Evolutionary conservation across 1,284 basidiomycete genomes (phyloP).

Genomic region (Apiotrichum gamsii): DNA sequence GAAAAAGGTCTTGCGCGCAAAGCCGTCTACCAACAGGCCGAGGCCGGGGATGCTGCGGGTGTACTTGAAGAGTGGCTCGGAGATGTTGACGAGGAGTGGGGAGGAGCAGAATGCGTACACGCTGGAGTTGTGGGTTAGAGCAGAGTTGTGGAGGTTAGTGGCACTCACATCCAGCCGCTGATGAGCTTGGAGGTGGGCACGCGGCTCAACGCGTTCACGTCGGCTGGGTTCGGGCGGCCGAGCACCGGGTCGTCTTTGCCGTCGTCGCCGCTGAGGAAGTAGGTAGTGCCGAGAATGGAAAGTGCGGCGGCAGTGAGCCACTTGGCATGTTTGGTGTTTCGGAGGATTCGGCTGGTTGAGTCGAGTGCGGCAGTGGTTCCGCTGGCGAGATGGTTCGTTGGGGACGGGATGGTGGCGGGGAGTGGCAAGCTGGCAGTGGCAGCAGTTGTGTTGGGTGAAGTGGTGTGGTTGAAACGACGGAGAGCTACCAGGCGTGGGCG

Average conservation of each 20-base stretch:
- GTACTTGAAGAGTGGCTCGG: neutral
- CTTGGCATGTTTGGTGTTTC: no score
- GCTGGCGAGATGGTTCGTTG: no score
- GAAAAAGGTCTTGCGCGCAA: conserved; percentile 2
- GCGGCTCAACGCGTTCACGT: neutral
- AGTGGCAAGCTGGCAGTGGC: no score
- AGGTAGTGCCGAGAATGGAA: neutral
- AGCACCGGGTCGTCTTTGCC: neutral
- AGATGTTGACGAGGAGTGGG: neutral
- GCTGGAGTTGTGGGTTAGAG: neutral
- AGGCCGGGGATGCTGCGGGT: neutral
- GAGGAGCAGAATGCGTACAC: conserved; percentile 1
- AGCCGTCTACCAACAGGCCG: neutral
- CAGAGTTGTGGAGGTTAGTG: no score
- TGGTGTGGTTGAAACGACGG: no score
- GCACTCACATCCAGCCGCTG: neutral
- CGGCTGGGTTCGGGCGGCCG: conserved; percentile 2
- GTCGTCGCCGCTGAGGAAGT: conserved; percentile 1
- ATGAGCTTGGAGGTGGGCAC: neutral
- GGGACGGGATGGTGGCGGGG: no score
- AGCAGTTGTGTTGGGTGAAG: no score
- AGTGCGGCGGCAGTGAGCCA: no score
- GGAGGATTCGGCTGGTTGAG: no score
- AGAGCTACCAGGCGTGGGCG: no score
- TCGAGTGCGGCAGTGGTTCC: no score